Evolutionary conservation across 108 stramenopile species (phyloP), one percentile per base, ranked within the genome.

Genomic region (Asterionellopsis glacialis): DNA sequence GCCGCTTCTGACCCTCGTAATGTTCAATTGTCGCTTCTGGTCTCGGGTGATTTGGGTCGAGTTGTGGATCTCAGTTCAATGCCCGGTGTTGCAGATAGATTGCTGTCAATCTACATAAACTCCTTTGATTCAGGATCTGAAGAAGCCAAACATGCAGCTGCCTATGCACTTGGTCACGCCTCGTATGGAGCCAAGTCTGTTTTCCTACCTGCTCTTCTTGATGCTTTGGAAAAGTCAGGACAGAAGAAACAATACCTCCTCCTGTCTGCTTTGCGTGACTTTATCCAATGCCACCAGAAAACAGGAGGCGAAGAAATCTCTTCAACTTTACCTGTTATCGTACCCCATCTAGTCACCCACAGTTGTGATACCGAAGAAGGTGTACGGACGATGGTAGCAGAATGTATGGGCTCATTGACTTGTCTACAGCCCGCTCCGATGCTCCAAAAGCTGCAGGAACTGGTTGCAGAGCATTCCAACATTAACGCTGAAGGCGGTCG

Each of bases 341-440:
- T 99, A 14, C 90, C 93, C 28, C 87, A 87, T 58, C 80, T 99
- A 41, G 76, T 82, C 53, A 69, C 64, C 9, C 87, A 94, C 62
- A 82, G 77, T 51, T 60, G 65, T 9, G 89, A 80, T 65, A 57
- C 71, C n/a, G 95, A 96, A 44, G 97, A 97, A 68, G 89, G 94
- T 11, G 90, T 97, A 7, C 75, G 97, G 27, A 91, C 91, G 49
- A 98, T 98, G 96, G 96, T 95, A 12, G 96, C 97, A 13, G 97
- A 96, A 73, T 97, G 97, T 70, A 49, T 97, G 18, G 98, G 98
- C 53, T 88, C 83, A 7, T 69, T 98, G 53, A 77, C 88, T 15
- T 84, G 83, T 59, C 56, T 95, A 52, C 64, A 87, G 43, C 93
- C 93, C 9, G 69, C 54, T 4, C 23, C 55, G 13, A 84, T 97